Conservation (phyloP, 352 stramenopile species). For the Globisporangium megalacanthum region DNA sequence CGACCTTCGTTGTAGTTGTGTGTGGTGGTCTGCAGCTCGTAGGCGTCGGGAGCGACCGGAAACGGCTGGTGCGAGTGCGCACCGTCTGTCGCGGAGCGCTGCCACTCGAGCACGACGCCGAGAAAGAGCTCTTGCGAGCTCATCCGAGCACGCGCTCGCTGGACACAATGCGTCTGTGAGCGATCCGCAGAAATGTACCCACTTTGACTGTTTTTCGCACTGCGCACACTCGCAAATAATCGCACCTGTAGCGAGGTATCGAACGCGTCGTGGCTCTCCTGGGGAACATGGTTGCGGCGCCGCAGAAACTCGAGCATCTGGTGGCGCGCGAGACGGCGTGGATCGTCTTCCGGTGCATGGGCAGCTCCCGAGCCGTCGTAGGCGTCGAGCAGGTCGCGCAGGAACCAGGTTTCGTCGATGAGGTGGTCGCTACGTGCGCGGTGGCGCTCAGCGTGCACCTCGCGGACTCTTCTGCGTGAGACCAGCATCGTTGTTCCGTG, state of each 20-base stretch:
- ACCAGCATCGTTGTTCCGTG: conserved; percentile 27
- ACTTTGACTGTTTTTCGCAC: not conserved
- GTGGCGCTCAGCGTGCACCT: conserved; percentile 18
- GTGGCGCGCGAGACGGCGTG: conserved; percentile 1
- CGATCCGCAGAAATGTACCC: no score
- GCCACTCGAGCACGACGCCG: conserved; percentile 78
- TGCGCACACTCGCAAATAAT: not conserved
- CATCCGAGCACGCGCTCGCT: conserved; percentile 34
- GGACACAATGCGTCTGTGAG: not conserved
- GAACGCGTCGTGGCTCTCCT: conserved; percentile 7
- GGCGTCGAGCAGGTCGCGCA: conserved; percentile 26
- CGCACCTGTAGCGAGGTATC: conserved; percentile 20
- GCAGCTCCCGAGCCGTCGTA: conserved; percentile 5
- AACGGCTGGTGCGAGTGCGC: conserved; percentile 5
- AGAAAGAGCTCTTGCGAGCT: conserved; percentile 80
- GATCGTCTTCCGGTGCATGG: not conserved
- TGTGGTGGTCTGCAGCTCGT: not conserved
- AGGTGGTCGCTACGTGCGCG: conserved; percentile 10
- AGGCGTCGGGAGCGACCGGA: not conserved
- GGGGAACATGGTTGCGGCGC: conserved; percentile 20
- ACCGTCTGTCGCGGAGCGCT: conserved; percentile 20
- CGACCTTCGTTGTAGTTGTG: not conserved
- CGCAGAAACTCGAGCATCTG: conserved; percentile 27
- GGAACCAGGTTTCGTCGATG: conserved; percentile 33
- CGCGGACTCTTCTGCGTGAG: conserved; percentile 40